Base-by-base conservation (phyloP, 2,329 filamentous ascomycete genomes). In the Beauveria brongniartii region DNA sequence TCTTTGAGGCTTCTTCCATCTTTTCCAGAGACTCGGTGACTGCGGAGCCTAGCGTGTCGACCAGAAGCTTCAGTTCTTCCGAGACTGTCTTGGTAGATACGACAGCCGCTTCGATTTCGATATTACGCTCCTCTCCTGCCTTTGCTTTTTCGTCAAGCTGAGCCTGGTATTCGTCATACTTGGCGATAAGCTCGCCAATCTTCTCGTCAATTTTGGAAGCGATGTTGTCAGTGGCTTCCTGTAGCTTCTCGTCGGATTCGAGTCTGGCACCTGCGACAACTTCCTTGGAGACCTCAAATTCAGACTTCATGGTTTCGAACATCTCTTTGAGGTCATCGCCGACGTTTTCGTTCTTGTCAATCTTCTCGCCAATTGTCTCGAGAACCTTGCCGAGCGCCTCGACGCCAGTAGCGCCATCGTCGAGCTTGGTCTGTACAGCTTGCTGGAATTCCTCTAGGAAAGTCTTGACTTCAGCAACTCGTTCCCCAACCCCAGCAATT, bases 241-340 rank as follows among this genome's bases (percentile, higher is more conserved):
- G 80, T 34, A 88, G 85, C 70, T 91, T 92, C 68, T 92, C 89
- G 64, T 96, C 90, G 3, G 87, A 83, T 64, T 96, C 91, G n/a
- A 91, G 80, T 75, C 93, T 94, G 57, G 87, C 82, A 7, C 88
- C 89, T 61, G 90, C 88, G 26, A 94, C 82, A n/a, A 89, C 85
- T 18, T 87, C 86, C 66, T 91, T 89, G 12, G 90, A 88, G 64
- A 92, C 89, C 68, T 97, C 92, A 63, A 97, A 96, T 70, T 97
- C 92, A 1, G 83, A 78, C 72, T 89, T 92, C 74, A 97, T 86
- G 2, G 86, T 84, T 59, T 90, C 87, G 46, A 86, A 84, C 71
- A 92, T 81, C 60, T 88, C 87, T 67, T 87, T 87, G 58, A 92
- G 76, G 64, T 86, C 87, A n/a, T 83, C 79, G 30, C 79, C 75